Percentiles rank a stretch among this genome's conserved stretches.
Conservation (phyloP, 2,329 filamentous ascomycete genomes). For the Alternaria infectoria region DNA sequence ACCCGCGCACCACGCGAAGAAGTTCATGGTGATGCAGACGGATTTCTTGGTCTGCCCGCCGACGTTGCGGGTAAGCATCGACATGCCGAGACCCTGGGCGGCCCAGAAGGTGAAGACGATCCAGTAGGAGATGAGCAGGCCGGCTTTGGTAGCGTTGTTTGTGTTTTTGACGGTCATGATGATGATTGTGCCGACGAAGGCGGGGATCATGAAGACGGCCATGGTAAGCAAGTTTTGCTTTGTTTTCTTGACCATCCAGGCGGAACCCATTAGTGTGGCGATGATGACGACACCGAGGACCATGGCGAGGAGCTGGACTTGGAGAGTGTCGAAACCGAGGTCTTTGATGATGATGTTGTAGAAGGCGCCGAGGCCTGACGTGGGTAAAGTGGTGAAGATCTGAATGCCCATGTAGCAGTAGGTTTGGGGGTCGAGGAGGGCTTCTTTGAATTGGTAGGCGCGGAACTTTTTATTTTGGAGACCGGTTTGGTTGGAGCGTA, state of each 20-base stretch:
- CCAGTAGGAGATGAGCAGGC: conserved; percentile 76
- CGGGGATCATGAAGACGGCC: conserved; percentile 70
- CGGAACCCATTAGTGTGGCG: conserved; percentile 68
- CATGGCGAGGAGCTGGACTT: conserved; percentile 78
- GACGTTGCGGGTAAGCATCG: conserved; percentile 72
- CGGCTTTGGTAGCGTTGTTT: conserved; percentile 65
- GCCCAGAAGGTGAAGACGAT: conserved; percentile 81
- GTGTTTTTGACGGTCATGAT: conserved; percentile 71
- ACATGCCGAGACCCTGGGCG: conserved; percentile 70
- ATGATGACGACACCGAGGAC: conserved; percentile 78
- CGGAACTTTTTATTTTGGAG: conserved; percentile 58
- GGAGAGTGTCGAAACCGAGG: conserved; percentile 68
- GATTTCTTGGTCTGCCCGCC: conserved; percentile 78
- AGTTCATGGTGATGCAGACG: conserved; percentile 71
- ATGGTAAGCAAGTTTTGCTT: conserved; percentile 73
- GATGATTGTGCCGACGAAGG: conserved; percentile 73
- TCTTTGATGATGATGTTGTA: conserved; percentile 75
- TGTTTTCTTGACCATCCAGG: conserved; percentile 71
- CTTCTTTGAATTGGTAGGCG: conserved; percentile 61
- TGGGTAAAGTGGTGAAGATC: conserved; percentile 75
- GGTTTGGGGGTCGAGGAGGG: conserved; percentile 68
- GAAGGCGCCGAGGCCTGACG: conserved; percentile 74
- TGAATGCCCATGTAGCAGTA: conserved; percentile 65
- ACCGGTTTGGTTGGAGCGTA: conserved; percentile 55
- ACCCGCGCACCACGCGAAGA: conserved; percentile 71